Conservation (phyloP, 345 rosid species). For the Cardamine occulta region DNA sequence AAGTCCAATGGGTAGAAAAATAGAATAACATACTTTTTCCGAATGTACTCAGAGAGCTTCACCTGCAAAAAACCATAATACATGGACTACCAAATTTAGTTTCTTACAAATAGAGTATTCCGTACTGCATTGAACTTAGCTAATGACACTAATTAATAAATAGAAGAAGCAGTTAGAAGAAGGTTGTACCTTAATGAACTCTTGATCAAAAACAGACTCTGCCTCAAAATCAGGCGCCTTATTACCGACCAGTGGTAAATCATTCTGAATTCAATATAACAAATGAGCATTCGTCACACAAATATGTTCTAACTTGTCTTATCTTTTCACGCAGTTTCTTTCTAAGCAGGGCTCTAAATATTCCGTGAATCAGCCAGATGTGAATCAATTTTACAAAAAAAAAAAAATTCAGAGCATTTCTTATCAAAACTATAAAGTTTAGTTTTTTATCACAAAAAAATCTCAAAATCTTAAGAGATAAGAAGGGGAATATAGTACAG, state of each 20-base stretch:
- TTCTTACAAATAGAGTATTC: not conserved
- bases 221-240: constrained; percentile 85
- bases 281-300: not conserved
- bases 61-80: constrained; percentile 53
- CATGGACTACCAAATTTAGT: not conserved
- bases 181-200: constrained; percentile 68
- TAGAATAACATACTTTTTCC: constrained; percentile 94
- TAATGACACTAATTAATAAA: not conserved
- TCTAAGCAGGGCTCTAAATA: not conserved
- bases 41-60: constrained; percentile 82
- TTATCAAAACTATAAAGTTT: not conserved
- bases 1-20: constrained; percentile 99
- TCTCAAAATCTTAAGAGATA: not conserved
- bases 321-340: not conserved
- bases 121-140: not conserved
- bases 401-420: not conserved
- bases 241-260: constrained; percentile 76
- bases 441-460: not conserved
- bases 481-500: not conserved
- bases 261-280: constrained; percentile 47
- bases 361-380: not conserved
- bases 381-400: not conserved
- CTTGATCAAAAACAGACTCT: constrained; percentile 87
- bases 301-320: not conserved
- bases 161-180: not conserved